Base-by-base conservation (phyloP, 768 basidiomycete species). In the Kwoniella mangroviensis region DNA sequence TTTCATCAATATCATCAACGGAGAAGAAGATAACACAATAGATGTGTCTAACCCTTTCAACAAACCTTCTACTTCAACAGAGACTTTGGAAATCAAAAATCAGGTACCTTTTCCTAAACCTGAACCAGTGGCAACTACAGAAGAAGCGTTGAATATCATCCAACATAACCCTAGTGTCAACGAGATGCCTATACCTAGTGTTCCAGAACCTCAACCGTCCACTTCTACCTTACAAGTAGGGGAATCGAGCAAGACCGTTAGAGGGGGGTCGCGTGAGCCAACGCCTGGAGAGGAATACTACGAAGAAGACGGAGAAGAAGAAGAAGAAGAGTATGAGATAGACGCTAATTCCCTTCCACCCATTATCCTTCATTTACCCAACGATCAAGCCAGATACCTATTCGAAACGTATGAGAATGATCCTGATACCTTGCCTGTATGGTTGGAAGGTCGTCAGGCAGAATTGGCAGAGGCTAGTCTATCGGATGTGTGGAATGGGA, bases 251-350 rank as follows among this genome's bases (percentile, higher is more conserved):
- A 59, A 67, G 21, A 41, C 6, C 34, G 34, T 34, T 34, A 34
- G 56, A 19, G 45, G 11, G 1, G 15, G 34, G 4, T 67, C 65
- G 28, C 41, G 65, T 19, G 58, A 61, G 43, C 22, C 67, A 7
- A 68, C 67, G 15, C 57, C 64, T 53, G 90, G 92, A 11, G 67
- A 72, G 13, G 59, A 69, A 11, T 63, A 53, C 24, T n/a, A 91
- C 92, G 64, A 83, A 84, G 43, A 84, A 85, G 11, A 92, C 90
- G 53, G 94, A 86, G 57, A 89, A 89, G 67, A 93, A 86, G 75
- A 89, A 89, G 69, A 94, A 90, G 57, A 94, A 86, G 73, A 87
- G 88, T 64, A 93, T 91, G 66, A 61, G 13, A 49, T 72, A 10
- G 70, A 72, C 24, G 58, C 64, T 13, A 43, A 95, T 84, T 40